Conservation (phyloP, 2,329 filamentous ascomycete genomes). For the Rutstroemia sp. region DNA sequence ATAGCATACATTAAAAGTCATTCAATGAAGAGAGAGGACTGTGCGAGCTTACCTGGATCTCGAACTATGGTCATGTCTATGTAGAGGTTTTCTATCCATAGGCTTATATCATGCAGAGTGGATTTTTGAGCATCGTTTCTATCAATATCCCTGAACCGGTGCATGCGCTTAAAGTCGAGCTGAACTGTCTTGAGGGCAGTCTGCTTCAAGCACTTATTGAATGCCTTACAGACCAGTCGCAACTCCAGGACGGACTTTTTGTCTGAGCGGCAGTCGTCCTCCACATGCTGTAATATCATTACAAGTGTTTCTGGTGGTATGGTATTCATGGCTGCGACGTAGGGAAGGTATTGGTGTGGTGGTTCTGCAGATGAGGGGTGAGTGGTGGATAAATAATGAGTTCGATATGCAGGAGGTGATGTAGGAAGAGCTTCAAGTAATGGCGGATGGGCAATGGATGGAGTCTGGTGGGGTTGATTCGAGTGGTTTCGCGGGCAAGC, state of each 20-base stretch:
- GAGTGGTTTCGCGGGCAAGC: not conserved
- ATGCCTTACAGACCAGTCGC: conserved; percentile 42
- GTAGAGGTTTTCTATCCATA: conserved; percentile 42
- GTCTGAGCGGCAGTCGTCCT: conserved; percentile 31
- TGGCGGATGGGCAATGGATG: no score
- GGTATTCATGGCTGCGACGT: conserved; percentile 31
- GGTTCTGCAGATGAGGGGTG: not conserved
- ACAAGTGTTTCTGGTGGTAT: conserved; percentile 43
- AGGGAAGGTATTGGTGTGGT: not conserved
- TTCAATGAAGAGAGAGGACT: no score
- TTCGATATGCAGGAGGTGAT: not conserved
- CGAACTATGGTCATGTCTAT: conserved; percentile 46
- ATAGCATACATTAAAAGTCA: conserved; percentile 5
- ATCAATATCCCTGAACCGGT: not conserved
- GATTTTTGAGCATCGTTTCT: conserved; percentile 28
- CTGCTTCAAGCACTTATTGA: conserved; percentile 40
- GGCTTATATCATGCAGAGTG: conserved; percentile 34
- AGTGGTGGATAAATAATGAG: not conserved
- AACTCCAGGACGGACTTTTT: conserved; percentile 40
- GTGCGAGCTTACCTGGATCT: conserved; percentile 36
- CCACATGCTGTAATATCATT: conserved; percentile 38
- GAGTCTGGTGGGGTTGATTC: no score
- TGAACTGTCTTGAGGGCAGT: conserved; percentile 40
- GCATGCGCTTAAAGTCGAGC: conserved; percentile 43
- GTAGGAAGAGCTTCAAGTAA: not conserved